These are phyloP conservation scores for Trichoderma asperelloides DNA, from an alignment of 495 filamentous ascomycete genomes.

Conservation along the genomic window DNA sequence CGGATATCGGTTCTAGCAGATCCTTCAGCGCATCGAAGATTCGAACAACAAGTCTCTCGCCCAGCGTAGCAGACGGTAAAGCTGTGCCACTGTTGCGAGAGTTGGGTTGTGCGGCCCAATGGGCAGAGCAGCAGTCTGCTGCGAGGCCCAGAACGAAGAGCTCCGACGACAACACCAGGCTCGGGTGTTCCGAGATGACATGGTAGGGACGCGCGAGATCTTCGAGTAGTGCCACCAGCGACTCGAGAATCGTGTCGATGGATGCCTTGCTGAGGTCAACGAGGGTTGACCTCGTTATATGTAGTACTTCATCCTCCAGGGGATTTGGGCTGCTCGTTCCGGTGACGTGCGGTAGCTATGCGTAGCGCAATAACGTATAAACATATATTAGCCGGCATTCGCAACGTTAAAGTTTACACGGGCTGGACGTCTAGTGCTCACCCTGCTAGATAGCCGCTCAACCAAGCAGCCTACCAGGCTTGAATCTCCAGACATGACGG, in stretches of 20 bases:
- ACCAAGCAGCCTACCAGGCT: neutral
- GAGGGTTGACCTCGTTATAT: slow-evolving; percentile 50
- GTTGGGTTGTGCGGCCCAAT: slow-evolving; percentile 35
- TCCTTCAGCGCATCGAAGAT: slow-evolving; percentile 35
- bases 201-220: slow-evolving; percentile 41
- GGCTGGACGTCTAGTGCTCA: neutral
- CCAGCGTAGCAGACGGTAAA: slow-evolving; percentile 12
- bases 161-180: slow-evolving; percentile 49
- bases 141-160: slow-evolving; percentile 51
- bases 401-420: neutral
- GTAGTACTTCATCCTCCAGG: slow-evolving; percentile 51
- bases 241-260: slow-evolving; percentile 45
- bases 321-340: slow-evolving; percentile 49
- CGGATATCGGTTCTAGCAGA: slow-evolving; percentile 38
- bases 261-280: slow-evolving; percentile 48
- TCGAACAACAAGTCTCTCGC: slow-evolving; percentile 29
- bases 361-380: neutral
- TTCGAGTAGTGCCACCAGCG: slow-evolving; percentile 43
- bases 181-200: slow-evolving; percentile 34
- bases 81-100: slow-evolving; percentile 16
- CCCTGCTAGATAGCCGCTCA: neutral
- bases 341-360: slow-evolving; percentile 54
- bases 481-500: slow-evolving; percentile 1
- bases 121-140: slow-evolving; percentile 52
- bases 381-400: neutral